These are phyloP conservation scores for Cladosporium oxysporum DNA, from an alignment of 2,329 filamentous ascomycete species.

Conservation along the genomic window DNA sequence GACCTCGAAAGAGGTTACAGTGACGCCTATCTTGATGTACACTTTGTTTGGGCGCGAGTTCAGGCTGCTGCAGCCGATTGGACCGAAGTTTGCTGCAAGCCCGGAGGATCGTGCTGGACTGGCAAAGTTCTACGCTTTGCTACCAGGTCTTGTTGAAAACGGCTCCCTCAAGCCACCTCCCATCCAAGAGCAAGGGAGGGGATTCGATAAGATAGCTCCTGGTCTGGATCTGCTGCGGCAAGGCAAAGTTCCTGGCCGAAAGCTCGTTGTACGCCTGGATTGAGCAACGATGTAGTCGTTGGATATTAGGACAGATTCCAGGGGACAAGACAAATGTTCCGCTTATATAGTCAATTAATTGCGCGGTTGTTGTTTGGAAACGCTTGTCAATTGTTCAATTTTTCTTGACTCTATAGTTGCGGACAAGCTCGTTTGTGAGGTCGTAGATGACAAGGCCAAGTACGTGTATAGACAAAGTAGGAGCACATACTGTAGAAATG, in stretches of 20 bases:
- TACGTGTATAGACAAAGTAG: background rate
- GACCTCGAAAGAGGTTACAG: background rate
- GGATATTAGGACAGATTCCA: background rate
- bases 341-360: too few relatives aligned
- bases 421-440: too few relatives aligned
- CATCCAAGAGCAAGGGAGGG: background rate
- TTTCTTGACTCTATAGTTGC: too few relatives aligned
- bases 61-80: background rate
- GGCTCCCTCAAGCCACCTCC: background rate
- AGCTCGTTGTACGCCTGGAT: background rate
- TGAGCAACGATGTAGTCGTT: background rate
- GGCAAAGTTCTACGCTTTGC: background rate
- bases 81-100: background rate
- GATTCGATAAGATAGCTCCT: background rate
- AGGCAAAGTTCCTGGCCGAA: background rate
- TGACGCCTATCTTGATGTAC: background rate
- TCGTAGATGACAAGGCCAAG: too few relatives aligned
- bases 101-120: background rate
- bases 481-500: background rate
- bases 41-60: background rate
- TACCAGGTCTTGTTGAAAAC: background rate
- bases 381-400: too few relatives aligned
- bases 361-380: too few relatives aligned
- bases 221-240: background rate
- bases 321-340: too few relatives aligned